These are phyloP conservation scores for Mycena vulgaris DNA, from an alignment of 768 basidiomycete species.

Conservation along the genomic window DNA sequence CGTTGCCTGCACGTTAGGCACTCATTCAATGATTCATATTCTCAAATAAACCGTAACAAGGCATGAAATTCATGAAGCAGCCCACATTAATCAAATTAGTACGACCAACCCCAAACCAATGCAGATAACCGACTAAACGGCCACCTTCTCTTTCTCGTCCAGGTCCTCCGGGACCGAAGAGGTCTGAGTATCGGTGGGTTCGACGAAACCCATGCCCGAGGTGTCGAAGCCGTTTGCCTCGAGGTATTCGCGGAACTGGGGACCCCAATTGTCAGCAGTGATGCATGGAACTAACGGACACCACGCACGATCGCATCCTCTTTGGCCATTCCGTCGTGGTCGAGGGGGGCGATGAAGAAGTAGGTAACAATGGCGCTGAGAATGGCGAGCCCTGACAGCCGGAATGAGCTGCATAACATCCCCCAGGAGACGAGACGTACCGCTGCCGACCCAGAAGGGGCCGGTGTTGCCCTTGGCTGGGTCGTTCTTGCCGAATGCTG, in stretches of 20 bases:
- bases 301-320: slow-evolving; percentile 77
- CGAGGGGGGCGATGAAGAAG: slow-evolving; percentile 81
- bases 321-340: slow-evolving; percentile 82
- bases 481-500: slow-evolving; percentile 72
- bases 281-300: not conserved
- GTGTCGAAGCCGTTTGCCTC: slow-evolving; percentile 86
- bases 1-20: too few species aligned
- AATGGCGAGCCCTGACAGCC: slow-evolving; percentile 73
- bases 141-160: slow-evolving; percentile 31
- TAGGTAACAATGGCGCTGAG: slow-evolving; percentile 82
- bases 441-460: slow-evolving; percentile 91
- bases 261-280: not conserved
- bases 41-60: too few species aligned
- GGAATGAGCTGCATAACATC: slow-evolving; percentile 20
- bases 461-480: slow-evolving; percentile 78
- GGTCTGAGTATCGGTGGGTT: not conserved
- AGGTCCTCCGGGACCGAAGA: slow-evolving; percentile 28
- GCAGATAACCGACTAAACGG: not conserved
- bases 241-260: slow-evolving; percentile 87
- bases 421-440: slow-evolving; percentile 46
- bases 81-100: slow-evolving; percentile 8
- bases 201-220: slow-evolving; percentile 74
- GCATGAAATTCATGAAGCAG: not conserved
- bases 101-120: not conserved
- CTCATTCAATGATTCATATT: too few species aligned